phyloP scores from a whole-genome alignment of 164 flowering plant species.

The Dillenia suffruticosa region DNA sequence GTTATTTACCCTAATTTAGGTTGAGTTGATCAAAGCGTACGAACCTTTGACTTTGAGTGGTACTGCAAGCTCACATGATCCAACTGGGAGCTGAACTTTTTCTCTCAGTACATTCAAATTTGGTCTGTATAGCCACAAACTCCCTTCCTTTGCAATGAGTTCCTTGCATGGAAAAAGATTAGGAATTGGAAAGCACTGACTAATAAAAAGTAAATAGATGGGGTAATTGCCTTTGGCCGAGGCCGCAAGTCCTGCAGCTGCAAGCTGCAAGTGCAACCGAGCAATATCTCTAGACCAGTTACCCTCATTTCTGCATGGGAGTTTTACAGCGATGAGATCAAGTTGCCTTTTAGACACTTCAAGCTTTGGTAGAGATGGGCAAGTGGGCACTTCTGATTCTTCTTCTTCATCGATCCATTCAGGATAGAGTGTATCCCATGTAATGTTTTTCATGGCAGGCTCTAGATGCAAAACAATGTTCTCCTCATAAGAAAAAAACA shows the following conservation, averaged over 20 bases:
- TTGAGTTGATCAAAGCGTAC: too few species aligned
- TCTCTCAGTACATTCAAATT: slow-evolving; percentile 34
- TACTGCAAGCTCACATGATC: slow-evolving; percentile 56
- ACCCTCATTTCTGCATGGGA: slow-evolving; percentile 42
- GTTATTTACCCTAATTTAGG: too few species aligned
- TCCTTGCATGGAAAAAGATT: slow-evolving; percentile 53
- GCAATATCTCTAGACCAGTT: slow-evolving; percentile 60
- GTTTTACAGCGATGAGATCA: slow-evolving; percentile 49
- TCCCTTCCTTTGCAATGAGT: slow-evolving; percentile 33
- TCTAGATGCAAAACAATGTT: slow-evolving; percentile 35
- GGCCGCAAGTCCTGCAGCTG: slow-evolving; percentile 44
- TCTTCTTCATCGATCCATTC: slow-evolving; percentile 82
- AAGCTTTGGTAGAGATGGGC: slow-evolving; percentile 44
- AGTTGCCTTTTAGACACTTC: slow-evolving; percentile 30
- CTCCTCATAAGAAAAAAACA: slow-evolving; percentile 20
- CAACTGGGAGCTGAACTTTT: slow-evolving; percentile 51
- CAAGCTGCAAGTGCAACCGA: slow-evolving; percentile 55
- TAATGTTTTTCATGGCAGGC: slow-evolving; percentile 24
- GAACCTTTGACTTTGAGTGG: slow-evolving; percentile 42
- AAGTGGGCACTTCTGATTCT: slow-evolving; percentile 49
- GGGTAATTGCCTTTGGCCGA: slow-evolving; percentile 32
- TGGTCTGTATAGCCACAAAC: slow-evolving; percentile 48
- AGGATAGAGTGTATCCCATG: slow-evolving; percentile 57
- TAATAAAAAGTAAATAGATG: slow-evolving; percentile 35
- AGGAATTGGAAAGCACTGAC: slow-evolving; percentile 44